phyloP scores from a whole-genome alignment of 2,329 filamentous ascomycete species.

The Clarireedia sp. region DNA sequence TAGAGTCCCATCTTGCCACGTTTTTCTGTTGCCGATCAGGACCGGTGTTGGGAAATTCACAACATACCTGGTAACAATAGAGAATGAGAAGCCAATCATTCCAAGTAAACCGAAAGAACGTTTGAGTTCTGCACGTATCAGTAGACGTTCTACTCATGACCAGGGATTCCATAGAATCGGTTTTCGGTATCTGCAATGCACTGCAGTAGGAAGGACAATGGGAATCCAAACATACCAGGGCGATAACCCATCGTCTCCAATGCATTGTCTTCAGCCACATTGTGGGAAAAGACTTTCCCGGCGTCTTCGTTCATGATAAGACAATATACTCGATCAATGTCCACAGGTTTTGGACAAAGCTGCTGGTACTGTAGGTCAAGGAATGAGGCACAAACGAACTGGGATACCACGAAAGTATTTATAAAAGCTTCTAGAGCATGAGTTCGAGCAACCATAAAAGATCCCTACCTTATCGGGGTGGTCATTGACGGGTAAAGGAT shows the following conservation, averaged over 20 bases:
- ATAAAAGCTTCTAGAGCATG: not conserved
- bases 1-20: slow-evolving; percentile 13
- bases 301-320: slow-evolving; percentile 8
- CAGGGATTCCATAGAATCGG: not conserved
- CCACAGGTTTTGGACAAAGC: not conserved
- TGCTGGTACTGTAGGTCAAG: not conserved
- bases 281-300: slow-evolving; percentile 8
- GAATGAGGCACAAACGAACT: not conserved
- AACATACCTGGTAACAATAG: slow-evolving; percentile 44
- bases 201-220: not conserved
- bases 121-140: slow-evolving; percentile 40
- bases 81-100: slow-evolving; percentile 53
- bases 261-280: slow-evolving; percentile 18
- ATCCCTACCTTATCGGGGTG: slow-evolving; percentile 8
- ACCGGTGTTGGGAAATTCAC: slow-evolving; percentile 8
- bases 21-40: slow-evolving; percentile 9
- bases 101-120: slow-evolving; percentile 46
- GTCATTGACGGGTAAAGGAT: slow-evolving; percentile 5
- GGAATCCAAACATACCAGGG: slow-evolving; percentile 14
- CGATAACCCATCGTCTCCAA: slow-evolving; percentile 22
- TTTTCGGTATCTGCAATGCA: not conserved
- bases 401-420: slow-evolving; percentile 8
- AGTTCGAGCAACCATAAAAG: not conserved
- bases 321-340: not conserved
- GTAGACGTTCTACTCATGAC: not conserved